Percentiles rank a stretch among this genome's conserved stretches.
Evolutionary conservation across 1,284 basidiomycete genomes (phyloP).

Genomic region (Boletus hoseneyae): DNA sequence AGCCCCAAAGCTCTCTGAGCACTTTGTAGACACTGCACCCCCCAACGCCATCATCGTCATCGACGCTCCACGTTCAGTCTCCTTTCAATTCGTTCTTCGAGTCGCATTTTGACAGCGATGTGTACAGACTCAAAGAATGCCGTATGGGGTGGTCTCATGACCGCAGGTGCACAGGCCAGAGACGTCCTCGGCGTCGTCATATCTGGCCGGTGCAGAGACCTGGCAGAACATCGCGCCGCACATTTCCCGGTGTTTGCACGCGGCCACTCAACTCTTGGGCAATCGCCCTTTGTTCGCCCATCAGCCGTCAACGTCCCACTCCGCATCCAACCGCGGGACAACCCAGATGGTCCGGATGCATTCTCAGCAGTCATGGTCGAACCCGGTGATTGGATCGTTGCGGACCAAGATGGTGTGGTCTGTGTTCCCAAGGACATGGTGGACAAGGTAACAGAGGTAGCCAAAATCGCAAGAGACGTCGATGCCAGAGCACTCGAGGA

Average conservation of each 20-base stretch:
- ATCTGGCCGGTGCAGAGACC: conserved; percentile 80
- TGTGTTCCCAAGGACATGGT: conserved; percentile 65
- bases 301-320: conserved; percentile 77
- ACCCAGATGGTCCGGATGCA: conserved; percentile 23
- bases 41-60: conserved; percentile 72
- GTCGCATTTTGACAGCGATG: conserved; percentile 4
- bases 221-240: conserved; percentile 69
- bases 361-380: conserved; percentile 60
- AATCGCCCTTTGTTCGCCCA: conserved; percentile 83
- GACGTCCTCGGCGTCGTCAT: conserved; percentile 75
- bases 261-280: conserved; percentile 83
- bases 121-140: conserved; percentile 72
- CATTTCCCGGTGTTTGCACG: conserved; percentile 78
- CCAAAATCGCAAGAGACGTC: conserved; percentile 57
- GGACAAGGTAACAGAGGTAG: conserved; percentile 58
- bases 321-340: conserved; percentile 48
- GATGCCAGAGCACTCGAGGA: conserved; percentile 79
- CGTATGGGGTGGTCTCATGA: conserved; percentile 92
- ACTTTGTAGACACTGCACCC: conserved; percentile 84
- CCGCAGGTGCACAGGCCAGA: conserved; percentile 72
- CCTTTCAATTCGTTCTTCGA: conserved; percentile 8
- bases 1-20: conserved; percentile 66
- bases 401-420: conserved; percentile 89
- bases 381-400: conserved; percentile 83
- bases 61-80: conserved; percentile 58